Conservation (phyloP, 1,284 basidiomycete species). For the Melampsora abietis-canadensis region DNA sequence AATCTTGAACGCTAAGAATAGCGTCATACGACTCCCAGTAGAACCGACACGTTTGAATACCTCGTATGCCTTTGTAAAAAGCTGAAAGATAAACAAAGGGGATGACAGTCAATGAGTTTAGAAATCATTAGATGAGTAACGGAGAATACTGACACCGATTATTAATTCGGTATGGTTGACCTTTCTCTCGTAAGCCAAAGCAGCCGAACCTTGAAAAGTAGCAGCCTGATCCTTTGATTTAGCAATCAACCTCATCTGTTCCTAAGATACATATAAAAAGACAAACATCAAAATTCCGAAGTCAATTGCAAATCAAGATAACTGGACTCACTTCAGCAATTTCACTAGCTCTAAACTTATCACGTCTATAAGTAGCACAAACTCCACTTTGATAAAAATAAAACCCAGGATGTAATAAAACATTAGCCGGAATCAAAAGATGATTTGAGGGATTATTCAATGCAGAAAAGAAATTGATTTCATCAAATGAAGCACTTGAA, state of each 20-base stretch:
- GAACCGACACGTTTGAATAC: constrained; percentile 69
- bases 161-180: constrained; percentile 77
- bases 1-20: constrained; percentile 80
- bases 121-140: neutral
- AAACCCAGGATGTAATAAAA: constrained; percentile 80
- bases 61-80: constrained; percentile 86
- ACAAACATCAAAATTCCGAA: constrained; percentile 15
- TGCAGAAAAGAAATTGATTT: constrained; percentile 49
- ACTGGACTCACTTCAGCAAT: constrained; percentile 60
- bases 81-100: constrained; percentile 56
- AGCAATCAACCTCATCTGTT: constrained; percentile 44
- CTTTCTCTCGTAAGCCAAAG: constrained; percentile 77
- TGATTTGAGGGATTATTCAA: constrained; percentile 44
- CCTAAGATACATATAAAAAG: neutral
- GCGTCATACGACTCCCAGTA: constrained; percentile 65
- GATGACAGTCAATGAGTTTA: neutral
- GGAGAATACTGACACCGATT: constrained; percentile 64
- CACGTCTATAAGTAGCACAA: constrained; percentile 71
- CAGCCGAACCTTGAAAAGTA: constrained; percentile 51
- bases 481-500: constrained; percentile 51
- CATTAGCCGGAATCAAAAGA: constrained; percentile 51
- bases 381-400: constrained; percentile 83
- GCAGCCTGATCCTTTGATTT: constrained; percentile 50
- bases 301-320: constrained; percentile 27
- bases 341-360: constrained; percentile 63